A percentile compares a stretch with the other conserved stretches of the same genome.
Evolutionary conservation across 2,329 filamentous ascomycete species (phyloP).

Genomic region (Nannizzia gypsea): DNA sequence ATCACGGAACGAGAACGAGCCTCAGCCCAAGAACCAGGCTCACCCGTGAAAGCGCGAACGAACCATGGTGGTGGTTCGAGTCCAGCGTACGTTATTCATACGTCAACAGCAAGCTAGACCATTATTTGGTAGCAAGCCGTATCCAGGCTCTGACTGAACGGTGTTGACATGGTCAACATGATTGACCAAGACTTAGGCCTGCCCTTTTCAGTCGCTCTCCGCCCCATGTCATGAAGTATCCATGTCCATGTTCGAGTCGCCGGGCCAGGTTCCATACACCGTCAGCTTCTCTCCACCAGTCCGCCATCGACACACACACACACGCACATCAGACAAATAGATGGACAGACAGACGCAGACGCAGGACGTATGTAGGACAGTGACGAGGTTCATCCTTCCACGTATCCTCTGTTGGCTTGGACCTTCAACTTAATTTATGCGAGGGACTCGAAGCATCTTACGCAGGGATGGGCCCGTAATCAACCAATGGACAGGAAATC

Average conservation of each 20-base stretch:
- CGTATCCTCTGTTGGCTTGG: background rate
- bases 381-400: constrained; percentile 4
- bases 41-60: background rate
- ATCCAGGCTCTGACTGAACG: background rate
- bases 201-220: background rate
- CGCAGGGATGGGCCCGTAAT: background rate
- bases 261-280: background rate
- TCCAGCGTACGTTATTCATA: background rate
- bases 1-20: constrained; percentile 1
- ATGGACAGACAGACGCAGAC: background rate
- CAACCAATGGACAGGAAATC: background rate
- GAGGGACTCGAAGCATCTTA: background rate
- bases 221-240: background rate
- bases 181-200: background rate
- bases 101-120: background rate
- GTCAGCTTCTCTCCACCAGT: background rate
- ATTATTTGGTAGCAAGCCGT: background rate
- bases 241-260: background rate
- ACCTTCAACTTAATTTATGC: constrained; percentile 4
- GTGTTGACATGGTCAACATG: background rate
- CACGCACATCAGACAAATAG: background rate
- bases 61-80: background rate
- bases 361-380: background rate
- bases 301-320: background rate
- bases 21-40: background rate